phyloP scores from a whole-genome alignment of 768 basidiomycete genomes.

The Floccularia luteovirens region DNA sequence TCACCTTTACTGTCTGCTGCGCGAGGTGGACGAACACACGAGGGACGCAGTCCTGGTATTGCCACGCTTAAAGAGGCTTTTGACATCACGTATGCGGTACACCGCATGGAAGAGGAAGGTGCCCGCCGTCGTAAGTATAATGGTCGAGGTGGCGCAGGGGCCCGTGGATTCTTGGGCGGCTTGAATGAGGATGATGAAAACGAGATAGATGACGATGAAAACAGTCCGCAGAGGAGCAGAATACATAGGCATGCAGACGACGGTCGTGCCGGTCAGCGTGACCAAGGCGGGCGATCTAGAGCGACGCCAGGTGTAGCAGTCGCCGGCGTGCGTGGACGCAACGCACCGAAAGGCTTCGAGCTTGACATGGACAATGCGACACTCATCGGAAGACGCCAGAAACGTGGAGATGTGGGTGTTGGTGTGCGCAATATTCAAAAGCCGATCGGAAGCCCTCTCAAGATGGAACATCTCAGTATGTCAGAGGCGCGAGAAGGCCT shows the following conservation, averaged over 20 bases:
- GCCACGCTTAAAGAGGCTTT: constrained; percentile 96
- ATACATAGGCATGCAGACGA: constrained; percentile 11
- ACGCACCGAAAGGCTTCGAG: constrained; percentile 60
- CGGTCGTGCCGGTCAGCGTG: constrained; percentile 28
- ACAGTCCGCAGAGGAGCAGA: constrained; percentile 37
- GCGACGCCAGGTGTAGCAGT: constrained; percentile 10
- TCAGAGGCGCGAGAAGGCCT: constrained; percentile 8
- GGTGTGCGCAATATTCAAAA: constrained; percentile 27
- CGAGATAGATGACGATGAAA: constrained; percentile 41
- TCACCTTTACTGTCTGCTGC: constrained; percentile 85
- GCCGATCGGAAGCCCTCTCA: constrained; percentile 16
- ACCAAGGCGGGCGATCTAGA: constrained; percentile 16
- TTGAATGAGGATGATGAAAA: constrained; percentile 93
- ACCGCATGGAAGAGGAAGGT: constrained; percentile 99
- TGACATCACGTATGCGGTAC: constrained; percentile 97
- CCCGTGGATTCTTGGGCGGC: constrained; percentile 69
- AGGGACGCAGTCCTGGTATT: constrained; percentile 86
- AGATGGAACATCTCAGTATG: constrained; percentile 14
- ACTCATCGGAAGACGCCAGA: constrained; percentile 67
- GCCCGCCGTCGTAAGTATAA: constrained; percentile 79
- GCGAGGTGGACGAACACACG: constrained; percentile 57
- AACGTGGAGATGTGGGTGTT: constrained; percentile 12
- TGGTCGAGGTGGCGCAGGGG: constrained; percentile 70
- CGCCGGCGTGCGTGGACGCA: constrained; percentile 5
- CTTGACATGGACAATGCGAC: constrained; percentile 85